Evolutionary conservation across 139 green algal genomes (phyloP).

Genomic region (Volvox reticuliferus): DNA sequence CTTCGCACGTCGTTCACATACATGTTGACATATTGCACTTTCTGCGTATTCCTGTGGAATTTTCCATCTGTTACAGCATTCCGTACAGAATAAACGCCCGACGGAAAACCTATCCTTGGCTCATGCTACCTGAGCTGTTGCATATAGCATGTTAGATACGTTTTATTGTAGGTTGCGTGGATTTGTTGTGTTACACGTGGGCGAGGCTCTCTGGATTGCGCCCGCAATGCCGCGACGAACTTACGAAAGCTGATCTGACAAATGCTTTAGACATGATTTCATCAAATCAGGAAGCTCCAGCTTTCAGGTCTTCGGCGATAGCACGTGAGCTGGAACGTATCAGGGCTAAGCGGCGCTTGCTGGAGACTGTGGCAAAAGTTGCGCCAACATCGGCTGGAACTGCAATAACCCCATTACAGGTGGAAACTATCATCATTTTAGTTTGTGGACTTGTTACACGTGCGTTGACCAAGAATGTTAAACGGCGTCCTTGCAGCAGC

Average conservation of each 20-base stretch:
- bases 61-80: background rate
- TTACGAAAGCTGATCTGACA: background rate
- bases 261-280: conserved; percentile 12
- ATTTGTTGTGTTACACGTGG: background rate
- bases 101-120: background rate
- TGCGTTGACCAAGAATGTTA: background rate
- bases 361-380: conserved; percentile 17
- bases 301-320: background rate
- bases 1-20: background rate
- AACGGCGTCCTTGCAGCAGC: conserved; percentile 12
- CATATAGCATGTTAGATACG: background rate
- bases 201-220: background rate
- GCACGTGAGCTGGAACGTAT: conserved; percentile 28
- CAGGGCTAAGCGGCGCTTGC: conserved; percentile 11
- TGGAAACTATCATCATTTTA: background rate
- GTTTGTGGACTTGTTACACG: background rate
- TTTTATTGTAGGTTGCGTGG: background rate
- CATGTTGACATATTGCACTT: background rate
- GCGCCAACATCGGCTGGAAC: background rate
- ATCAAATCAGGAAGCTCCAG: background rate
- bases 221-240: background rate
- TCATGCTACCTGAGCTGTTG: background rate
- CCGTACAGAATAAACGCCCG: background rate
- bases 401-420: background rate
- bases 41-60: too few relatives aligned